Conservation (phyloP, 441 rosid species). For the Sinapis alba region DNA sequence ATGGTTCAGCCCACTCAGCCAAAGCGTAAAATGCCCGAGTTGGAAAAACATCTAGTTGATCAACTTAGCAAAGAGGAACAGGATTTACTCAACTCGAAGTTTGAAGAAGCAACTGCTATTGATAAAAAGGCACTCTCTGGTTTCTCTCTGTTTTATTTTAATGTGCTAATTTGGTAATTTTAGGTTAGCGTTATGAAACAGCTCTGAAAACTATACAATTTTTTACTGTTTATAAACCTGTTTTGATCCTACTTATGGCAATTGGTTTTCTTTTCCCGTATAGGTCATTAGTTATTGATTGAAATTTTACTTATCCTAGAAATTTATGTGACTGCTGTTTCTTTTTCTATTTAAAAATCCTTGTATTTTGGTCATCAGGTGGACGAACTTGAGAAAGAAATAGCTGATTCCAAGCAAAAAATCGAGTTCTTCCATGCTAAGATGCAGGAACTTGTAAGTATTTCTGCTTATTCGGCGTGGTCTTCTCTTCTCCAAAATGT, state of each 20-base stretch:
- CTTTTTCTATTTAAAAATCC: background rate
- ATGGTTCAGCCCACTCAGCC: conserved; percentile 55
- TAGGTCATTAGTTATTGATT: conserved; percentile 1
- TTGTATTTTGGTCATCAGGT: conserved; percentile 57
- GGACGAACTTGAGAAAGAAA: conserved; percentile 89
- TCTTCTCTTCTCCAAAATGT: background rate
- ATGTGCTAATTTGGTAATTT: conserved; percentile 29
- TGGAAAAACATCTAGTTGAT: conserved; percentile 83
- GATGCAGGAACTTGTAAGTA: conserved; percentile 99
- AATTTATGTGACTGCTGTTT: background rate
- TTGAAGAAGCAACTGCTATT: conserved; percentile 85
- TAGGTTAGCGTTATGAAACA: conserved; percentile 13
- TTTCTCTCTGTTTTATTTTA: conserved; percentile 33
- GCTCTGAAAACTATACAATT: conserved; percentile 11
- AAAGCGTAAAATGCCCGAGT: conserved; percentile 76
- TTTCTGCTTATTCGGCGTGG: conserved; percentile 20
- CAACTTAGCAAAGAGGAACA: conserved; percentile 97
- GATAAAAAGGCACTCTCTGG: conserved; percentile 75
- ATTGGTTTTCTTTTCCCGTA: background rate
- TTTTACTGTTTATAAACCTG: background rate
- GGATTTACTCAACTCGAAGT: conserved; percentile 72
- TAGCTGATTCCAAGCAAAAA: conserved; percentile 76
- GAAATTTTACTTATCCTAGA: background rate
- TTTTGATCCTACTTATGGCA: background rate
- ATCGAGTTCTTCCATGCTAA: conserved; percentile 79